These are phyloP conservation scores for Vaucheria bursata DNA, from an alignment of 352 stramenopile species.

Conservation along the genomic window DNA sequence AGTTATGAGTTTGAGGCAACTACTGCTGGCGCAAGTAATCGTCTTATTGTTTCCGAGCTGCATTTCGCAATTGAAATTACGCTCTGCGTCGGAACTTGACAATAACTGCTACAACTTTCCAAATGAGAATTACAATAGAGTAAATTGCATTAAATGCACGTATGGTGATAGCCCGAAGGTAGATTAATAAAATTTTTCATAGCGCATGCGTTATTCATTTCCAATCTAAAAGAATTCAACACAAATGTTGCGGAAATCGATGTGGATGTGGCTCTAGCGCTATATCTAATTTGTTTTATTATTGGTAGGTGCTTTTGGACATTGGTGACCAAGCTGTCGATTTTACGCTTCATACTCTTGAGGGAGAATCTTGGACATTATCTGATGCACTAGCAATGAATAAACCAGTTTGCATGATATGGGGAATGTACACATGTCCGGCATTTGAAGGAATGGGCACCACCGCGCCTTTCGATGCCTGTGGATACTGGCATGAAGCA, in stretches of 20 bases:
- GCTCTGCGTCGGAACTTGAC: not conserved
- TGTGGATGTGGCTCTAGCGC: too few relatives aligned
- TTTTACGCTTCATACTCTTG: constrained; percentile 26
- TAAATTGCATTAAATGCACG: constrained; percentile 8
- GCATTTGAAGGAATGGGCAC: constrained; percentile 37
- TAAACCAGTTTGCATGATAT: constrained; percentile 36
- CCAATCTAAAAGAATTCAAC: too few relatives aligned
- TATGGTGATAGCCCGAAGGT: constrained; percentile 24
- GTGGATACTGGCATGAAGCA: constrained; percentile 22
- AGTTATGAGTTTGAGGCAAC: too few relatives aligned
- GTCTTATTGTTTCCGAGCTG: too few relatives aligned
- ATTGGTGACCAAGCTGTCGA: constrained; percentile 22
- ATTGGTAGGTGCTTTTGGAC: not conserved
- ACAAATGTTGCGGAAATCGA: too few relatives aligned
- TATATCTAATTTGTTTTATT: too few relatives aligned
- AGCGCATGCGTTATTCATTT: too few relatives aligned
- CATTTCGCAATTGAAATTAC: not conserved
- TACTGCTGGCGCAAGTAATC: too few relatives aligned
- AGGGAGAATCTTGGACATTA: constrained; percentile 18
- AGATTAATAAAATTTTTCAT: too few relatives aligned
- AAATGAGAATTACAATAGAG: constrained; percentile 12
- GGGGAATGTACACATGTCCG: constrained; percentile 42
- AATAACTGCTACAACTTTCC: constrained; percentile 20
- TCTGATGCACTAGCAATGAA: not conserved
- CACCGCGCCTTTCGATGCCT: constrained; percentile 16